These are phyloP conservation scores for Termitomyces sp. DNA, from an alignment of 768 basidiomycete species.

Conservation along the genomic window DNA sequence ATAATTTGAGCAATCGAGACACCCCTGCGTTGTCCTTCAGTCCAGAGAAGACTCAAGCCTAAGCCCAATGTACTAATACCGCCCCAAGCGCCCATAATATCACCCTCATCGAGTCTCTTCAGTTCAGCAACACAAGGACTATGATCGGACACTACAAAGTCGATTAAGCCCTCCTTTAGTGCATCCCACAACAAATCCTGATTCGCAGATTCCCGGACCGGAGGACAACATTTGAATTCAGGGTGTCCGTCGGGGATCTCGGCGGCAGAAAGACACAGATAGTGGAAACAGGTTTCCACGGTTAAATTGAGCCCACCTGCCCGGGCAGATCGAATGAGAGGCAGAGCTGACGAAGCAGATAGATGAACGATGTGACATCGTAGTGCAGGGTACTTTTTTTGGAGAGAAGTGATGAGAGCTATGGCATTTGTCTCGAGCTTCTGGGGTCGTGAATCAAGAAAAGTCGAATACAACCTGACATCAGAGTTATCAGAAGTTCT, in stretches of 20 bases:
- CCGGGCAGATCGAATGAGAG: constrained; percentile 68
- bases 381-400: constrained; percentile 57
- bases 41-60: constrained; percentile 87
- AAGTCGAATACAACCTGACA: constrained; percentile 72
- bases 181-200: constrained; percentile 79
- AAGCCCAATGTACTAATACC: constrained; percentile 91
- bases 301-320: constrained; percentile 66
- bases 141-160: constrained; percentile 95
- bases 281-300: constrained; percentile 98
- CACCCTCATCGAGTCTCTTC: constrained; percentile 73
- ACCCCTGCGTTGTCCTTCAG: constrained; percentile 64
- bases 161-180: constrained; percentile 76
- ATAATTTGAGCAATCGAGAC: constrained; percentile 59
- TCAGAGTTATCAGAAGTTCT: no score
- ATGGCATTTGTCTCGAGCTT: constrained; percentile 81
- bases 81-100: constrained; percentile 92
- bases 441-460: constrained; percentile 81
- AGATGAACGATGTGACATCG: constrained; percentile 95
- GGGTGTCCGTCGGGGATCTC: constrained; percentile 73
- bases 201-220: constrained; percentile 75
- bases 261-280: constrained; percentile 74
- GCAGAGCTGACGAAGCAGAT: constrained; percentile 81
- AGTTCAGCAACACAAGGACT: constrained; percentile 84
- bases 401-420: constrained; percentile 65
- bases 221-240: constrained; percentile 96